Conservation (phyloP, 352 stramenopile genomes). For the Halophytophthora batemanensis region DNA sequence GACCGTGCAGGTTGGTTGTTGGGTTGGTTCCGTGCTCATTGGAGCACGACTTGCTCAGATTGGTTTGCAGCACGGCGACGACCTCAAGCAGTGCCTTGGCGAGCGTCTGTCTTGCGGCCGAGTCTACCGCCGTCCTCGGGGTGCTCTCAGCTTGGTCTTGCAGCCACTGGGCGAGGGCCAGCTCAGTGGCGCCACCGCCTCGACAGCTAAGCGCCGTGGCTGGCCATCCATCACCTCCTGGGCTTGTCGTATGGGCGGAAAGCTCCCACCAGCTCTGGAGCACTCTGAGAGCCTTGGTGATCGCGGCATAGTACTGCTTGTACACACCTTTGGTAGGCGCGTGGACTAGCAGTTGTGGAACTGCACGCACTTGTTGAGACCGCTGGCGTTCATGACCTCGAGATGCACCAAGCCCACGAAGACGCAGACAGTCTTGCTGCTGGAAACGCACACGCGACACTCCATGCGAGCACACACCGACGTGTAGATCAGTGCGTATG, state of each 20-base stretch:
- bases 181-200: slow-evolving; percentile 47
- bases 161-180: slow-evolving; percentile 30
- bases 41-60: slow-evolving; percentile 15
- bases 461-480: slow-evolving; percentile 36
- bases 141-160: not conserved
- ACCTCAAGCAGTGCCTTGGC: slow-evolving; percentile 33
- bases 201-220: slow-evolving; percentile 26
- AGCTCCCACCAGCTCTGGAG: slow-evolving; percentile 39
- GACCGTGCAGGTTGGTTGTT: slow-evolving; percentile 5
- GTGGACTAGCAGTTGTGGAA: slow-evolving; percentile 59
- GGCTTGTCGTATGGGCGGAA: not conserved
- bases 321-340: slow-evolving; percentile 57
- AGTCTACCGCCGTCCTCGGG: slow-evolving; percentile 2
- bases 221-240: not conserved
- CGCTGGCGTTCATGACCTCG: not conserved
- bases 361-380: slow-evolving; percentile 1
- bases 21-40: slow-evolving; percentile 2
- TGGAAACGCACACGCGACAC: slow-evolving; percentile 32
- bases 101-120: slow-evolving; percentile 15
- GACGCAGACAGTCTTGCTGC: slow-evolving; percentile 34
- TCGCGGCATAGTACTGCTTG: slow-evolving; percentile 58
- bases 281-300: slow-evolving; percentile 59
- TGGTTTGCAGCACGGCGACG: slow-evolving; percentile 25
- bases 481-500: slow-evolving; percentile 21
- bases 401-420: slow-evolving; percentile 26